A percentile compares a stretch with the other conserved stretches of the same genome.
Evolutionary conservation across 2,329 filamentous ascomycete species (phyloP).

Genomic region (Akanthomyces muscarius): DNA sequence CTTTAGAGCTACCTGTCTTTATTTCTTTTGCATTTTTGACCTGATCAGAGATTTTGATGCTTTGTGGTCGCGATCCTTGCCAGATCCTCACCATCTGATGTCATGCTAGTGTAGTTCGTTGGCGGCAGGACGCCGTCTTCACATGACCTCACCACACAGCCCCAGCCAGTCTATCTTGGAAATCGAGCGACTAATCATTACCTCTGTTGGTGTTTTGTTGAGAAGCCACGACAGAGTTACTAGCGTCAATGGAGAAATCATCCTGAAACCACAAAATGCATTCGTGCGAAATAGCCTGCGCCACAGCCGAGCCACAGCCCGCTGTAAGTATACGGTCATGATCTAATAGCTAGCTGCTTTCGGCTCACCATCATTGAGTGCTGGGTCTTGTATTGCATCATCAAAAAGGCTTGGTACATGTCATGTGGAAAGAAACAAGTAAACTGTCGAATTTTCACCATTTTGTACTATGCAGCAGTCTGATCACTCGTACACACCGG

Average conservation of each 20-base stretch:
- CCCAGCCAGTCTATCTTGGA: neutral
- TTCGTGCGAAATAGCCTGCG: neutral
- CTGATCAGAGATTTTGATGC: too few species aligned
- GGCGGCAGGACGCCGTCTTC: neutral
- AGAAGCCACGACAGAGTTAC: neutral
- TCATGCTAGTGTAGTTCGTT: neutral
- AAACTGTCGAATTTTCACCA: neutral
- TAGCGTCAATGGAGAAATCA: neutral
- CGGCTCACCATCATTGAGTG: neutral
- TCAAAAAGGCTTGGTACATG: neutral
- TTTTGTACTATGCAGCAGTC: neutral
- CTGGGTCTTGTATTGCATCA: neutral
- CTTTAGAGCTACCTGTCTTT: too few species aligned
- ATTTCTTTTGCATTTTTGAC: too few species aligned
- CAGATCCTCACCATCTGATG: neutral
- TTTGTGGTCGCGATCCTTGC: neutral
- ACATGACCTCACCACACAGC: slow-evolving; percentile 9
- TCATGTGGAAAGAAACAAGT: neutral
- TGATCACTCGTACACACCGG: neutral
- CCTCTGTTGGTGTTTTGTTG: too few species aligned
- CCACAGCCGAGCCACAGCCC: neutral
- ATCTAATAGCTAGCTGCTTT: neutral
- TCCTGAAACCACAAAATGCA: neutral
- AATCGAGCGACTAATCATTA: too few species aligned
- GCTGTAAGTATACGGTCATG: too few species aligned